These are phyloP conservation scores for Colletotrichum camelliae DNA, from an alignment of 2,329 filamentous ascomycete genomes.

Conservation along the genomic window DNA sequence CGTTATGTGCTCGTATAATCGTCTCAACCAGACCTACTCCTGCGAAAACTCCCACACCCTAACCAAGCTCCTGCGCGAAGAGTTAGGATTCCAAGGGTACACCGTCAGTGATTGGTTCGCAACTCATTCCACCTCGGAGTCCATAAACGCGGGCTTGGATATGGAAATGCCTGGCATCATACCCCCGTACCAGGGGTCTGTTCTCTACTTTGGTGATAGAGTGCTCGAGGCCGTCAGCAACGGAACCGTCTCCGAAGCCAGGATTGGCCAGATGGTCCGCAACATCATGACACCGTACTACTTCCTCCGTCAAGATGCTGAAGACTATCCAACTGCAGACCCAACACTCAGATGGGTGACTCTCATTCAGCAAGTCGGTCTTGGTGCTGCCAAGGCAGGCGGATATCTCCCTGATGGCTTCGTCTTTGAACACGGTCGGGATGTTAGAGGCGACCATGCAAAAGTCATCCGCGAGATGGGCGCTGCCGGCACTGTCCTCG, in stretches of 20 bases:
- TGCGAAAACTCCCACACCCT: conserved; percentile 51
- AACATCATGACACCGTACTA: conserved; percentile 84
- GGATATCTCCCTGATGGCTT: conserved; percentile 31
- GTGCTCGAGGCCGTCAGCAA: conserved; percentile 77
- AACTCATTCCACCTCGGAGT: conserved; percentile 45
- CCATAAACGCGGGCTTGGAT: conserved; percentile 43
- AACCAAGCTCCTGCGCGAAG: conserved; percentile 52
- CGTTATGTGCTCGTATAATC: conserved; percentile 35
- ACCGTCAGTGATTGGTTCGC: conserved; percentile 50
- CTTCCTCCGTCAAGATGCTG: conserved; percentile 73
- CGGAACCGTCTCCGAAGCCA: conserved; percentile 72
- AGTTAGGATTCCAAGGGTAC: conserved; percentile 56
- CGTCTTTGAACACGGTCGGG: conserved; percentile 47
- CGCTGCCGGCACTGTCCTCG: conserved; percentile 66
- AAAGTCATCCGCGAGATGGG: conserved; percentile 60
- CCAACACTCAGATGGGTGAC: conserved; percentile 27
- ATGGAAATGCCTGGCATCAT: conserved; percentile 47
- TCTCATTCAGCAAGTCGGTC: background rate
- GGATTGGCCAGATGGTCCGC: conserved; percentile 82
- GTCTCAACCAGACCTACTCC: conserved; percentile 49
- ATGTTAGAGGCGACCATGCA: conserved; percentile 58
- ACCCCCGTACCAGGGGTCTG: conserved; percentile 31
- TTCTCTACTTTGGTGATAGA: conserved; percentile 57
- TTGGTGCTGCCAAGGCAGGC: conserved; percentile 8
- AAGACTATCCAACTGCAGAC: conserved; percentile 58